Conservation (phyloP, 2,329 filamentous ascomycete genomes). For the Arthrinium puccinioides region DNA sequence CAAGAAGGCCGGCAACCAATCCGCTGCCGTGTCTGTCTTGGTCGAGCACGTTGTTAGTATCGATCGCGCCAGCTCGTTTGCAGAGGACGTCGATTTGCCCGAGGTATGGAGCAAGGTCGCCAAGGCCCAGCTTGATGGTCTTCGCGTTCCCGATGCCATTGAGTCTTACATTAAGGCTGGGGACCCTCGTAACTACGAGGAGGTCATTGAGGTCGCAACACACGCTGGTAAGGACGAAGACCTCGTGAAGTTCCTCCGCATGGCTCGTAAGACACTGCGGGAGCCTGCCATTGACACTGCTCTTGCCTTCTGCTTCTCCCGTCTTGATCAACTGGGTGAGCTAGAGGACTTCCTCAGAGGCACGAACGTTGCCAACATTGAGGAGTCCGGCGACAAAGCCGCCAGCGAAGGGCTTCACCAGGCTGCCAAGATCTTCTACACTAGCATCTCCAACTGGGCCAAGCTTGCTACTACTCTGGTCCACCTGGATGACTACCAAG, state of each 20-base stretch:
- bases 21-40: slow-evolving; percentile 80
- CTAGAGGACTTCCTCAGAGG: slow-evolving; percentile 92
- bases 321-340: slow-evolving; percentile 84
- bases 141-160: slow-evolving; percentile 86
- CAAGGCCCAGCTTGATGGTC: slow-evolving; percentile 93
- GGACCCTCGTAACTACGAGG: slow-evolving; percentile 86
- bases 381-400: slow-evolving; percentile 96
- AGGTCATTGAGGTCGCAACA: slow-evolving; percentile 93
- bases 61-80: slow-evolving; percentile 91
- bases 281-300: slow-evolving; percentile 91
- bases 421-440: slow-evolving; percentile 98
- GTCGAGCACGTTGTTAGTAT: slow-evolving; percentile 97
- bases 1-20: slow-evolving; percentile 93
- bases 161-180: slow-evolving; percentile 95
- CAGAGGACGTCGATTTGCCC: slow-evolving; percentile 85
- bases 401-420: slow-evolving; percentile 91
- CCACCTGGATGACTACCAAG: slow-evolving; percentile 95
- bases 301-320: slow-evolving; percentile 87
- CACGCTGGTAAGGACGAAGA: slow-evolving; percentile 97
- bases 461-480: slow-evolving; percentile 97
- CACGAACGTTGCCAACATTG: slow-evolving; percentile 91
- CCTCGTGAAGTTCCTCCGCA: slow-evolving; percentile 89
- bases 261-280: slow-evolving; percentile 94
- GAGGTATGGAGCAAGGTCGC: slow-evolving; percentile 98
- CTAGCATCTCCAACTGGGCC: slow-evolving; percentile 98